Percentiles rank a stretch among this genome's conserved stretches.
These are phyloP conservation scores for Ulota crispa DNA, from an alignment of 225 moss, liverwort and hornwort species.

Conservation along the genomic window DNA sequence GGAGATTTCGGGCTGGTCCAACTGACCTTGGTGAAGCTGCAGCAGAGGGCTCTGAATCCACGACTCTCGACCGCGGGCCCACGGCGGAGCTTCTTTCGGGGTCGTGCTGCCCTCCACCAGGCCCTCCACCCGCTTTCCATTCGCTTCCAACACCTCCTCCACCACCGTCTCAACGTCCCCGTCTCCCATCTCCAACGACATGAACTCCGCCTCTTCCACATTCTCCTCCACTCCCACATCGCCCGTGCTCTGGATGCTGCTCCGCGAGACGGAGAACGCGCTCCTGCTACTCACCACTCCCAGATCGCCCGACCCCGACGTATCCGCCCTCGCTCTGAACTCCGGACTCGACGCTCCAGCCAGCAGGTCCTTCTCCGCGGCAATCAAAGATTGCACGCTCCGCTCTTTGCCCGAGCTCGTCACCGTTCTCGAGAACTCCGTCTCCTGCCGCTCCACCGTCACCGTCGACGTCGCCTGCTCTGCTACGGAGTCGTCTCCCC, in stretches of 20 bases:
- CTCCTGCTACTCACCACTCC: slow-evolving; percentile 35
- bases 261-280: slow-evolving; percentile 39
- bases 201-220: slow-evolving; percentile 61
- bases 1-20: background rate
- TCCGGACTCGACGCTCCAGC: slow-evolving; percentile 24
- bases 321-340: slow-evolving; percentile 29
- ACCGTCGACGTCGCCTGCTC: slow-evolving; percentile 44
- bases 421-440: slow-evolving; percentile 14
- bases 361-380: slow-evolving; percentile 37
- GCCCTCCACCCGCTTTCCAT: slow-evolving; percentile 41
- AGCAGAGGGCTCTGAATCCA: slow-evolving; percentile 92
- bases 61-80: slow-evolving; percentile 72
- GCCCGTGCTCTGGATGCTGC: slow-evolving; percentile 31
- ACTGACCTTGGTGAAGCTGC: slow-evolving; percentile 92
- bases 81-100: slow-evolving; percentile 77
- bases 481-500: slow-evolving; percentile 16
- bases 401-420: slow-evolving; percentile 1
- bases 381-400: slow-evolving; percentile 38
- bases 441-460: slow-evolving; percentile 46
- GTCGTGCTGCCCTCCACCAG: slow-evolving; percentile 26
- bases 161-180: slow-evolving; percentile 29
- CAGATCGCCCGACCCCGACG: slow-evolving; percentile 40
- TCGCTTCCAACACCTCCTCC: slow-evolving; percentile 29
- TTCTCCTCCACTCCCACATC: slow-evolving; percentile 39
- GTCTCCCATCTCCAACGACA: slow-evolving; percentile 61